A percentile compares a stretch with the other conserved stretches of the same genome.
Evolutionary conservation across 1,284 basidiomycete genomes (phyloP).

Genomic region (Malassezia cuniculi): DNA sequence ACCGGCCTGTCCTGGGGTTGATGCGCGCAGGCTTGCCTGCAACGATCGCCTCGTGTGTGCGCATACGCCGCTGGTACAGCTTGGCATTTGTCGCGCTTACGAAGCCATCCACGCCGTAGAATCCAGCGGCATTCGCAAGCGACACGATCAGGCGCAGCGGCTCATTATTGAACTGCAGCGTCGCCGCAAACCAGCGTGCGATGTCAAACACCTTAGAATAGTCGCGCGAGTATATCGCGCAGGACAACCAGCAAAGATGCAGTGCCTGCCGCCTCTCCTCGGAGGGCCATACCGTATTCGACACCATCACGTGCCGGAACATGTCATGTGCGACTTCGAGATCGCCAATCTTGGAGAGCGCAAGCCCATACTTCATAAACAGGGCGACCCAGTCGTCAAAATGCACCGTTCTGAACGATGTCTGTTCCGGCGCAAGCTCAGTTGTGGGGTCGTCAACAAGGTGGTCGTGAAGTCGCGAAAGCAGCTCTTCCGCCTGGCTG

Average conservation of each 20-base stretch:
- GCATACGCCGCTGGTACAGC: constrained; percentile 28
- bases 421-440: constrained; percentile 27
- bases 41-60: constrained; percentile 27
- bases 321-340: constrained; percentile 58
- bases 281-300: constrained; percentile 25
- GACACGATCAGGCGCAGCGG: constrained; percentile 25
- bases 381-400: constrained; percentile 75
- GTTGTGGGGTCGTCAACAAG: constrained; percentile 50
- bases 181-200: constrained; percentile 24
- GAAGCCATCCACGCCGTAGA: constrained; percentile 26
- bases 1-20: constrained; percentile 13
- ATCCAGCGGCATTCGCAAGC: constrained; percentile 25
- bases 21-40: constrained; percentile 12
- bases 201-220: constrained; percentile 19
- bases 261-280: constrained; percentile 27
- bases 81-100: constrained; percentile 24
- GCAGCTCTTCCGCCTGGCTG: constrained; percentile 58
- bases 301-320: constrained; percentile 57
- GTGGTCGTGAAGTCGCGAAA: constrained; percentile 60
- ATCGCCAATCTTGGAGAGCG: constrained; percentile 54
- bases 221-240: constrained; percentile 33
- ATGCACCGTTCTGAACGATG: constrained; percentile 61
- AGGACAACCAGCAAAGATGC: constrained; percentile 29
- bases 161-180: constrained; percentile 35
- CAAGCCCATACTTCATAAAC: constrained; percentile 80